A percentile compares a stretch with the other conserved stretches of the same genome.
These are phyloP conservation scores for Pythium rishiriense DNA, from an alignment of 352 stramenopile genomes.

Conservation along the genomic window DNA sequence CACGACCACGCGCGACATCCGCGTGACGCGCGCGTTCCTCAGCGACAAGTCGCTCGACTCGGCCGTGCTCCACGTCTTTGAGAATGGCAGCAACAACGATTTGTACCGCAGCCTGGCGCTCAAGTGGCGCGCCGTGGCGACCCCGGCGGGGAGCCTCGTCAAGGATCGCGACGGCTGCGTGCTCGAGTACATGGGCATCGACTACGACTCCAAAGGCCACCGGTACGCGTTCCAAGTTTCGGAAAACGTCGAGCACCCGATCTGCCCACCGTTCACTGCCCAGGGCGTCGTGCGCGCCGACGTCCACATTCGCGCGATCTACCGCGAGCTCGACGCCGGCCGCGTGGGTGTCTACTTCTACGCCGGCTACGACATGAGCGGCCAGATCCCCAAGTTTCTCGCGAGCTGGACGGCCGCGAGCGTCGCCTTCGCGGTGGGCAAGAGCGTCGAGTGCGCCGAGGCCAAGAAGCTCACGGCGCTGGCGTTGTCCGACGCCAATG, in stretches of 20 bases:
- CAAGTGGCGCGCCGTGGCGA: constrained; percentile 24
- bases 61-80: constrained; percentile 44
- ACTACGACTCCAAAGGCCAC: constrained; percentile 31
- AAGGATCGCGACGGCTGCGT: constrained; percentile 44
- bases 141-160: constrained; percentile 13
- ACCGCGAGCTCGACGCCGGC: constrained; percentile 21
- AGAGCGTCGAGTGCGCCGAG: constrained; percentile 30
- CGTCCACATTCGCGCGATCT: constrained; percentile 16
- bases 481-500: neutral
- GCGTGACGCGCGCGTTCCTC: constrained; percentile 32
- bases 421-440: constrained; percentile 25
- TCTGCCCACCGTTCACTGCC: constrained; percentile 9
- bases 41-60: constrained; percentile 23
- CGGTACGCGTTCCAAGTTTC: constrained; percentile 40
- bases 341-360: constrained; percentile 34
- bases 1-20: constrained; percentile 32
- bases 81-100: constrained; percentile 29
- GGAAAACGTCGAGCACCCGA: constrained; percentile 37
- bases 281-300: constrained; percentile 15
- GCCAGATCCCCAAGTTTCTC: constrained; percentile 22
- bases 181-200: constrained; percentile 47
- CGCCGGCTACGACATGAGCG: constrained; percentile 24
- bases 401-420: constrained; percentile 26
- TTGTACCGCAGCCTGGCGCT: constrained; percentile 17
- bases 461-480: constrained; percentile 31